These are phyloP conservation scores for Ogataea chonburiensis DNA, from an alignment of 805 yeast genomes.

Conservation along the genomic window DNA sequence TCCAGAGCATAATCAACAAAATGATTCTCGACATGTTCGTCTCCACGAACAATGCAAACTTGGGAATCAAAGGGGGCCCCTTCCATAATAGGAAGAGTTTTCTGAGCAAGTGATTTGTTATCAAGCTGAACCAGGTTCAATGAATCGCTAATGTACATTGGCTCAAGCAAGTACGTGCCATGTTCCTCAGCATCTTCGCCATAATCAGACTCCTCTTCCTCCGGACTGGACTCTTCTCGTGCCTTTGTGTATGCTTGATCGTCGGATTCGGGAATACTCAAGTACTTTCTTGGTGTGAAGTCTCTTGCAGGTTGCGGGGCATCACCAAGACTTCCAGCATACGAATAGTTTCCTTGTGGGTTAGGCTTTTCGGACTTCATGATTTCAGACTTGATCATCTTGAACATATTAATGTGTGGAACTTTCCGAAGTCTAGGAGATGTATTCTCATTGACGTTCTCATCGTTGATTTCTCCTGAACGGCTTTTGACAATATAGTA, in stretches of 20 bases:
- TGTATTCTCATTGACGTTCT: conserved; percentile 15
- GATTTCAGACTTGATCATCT: conserved; percentile 11
- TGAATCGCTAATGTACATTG: conserved; percentile 17
- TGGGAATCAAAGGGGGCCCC: conserved; percentile 23
- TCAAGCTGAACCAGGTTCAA: conserved; percentile 20
- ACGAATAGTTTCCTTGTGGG: conserved; percentile 7
- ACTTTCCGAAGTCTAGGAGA: conserved; percentile 21
- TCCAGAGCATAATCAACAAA: conserved; percentile 21
- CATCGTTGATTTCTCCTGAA: conserved; percentile 16
- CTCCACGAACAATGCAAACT: conserved; percentile 23
- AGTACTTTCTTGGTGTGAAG: conserved; percentile 2
- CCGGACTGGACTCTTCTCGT: conserved; percentile 14
- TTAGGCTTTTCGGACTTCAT: conserved; percentile 11
- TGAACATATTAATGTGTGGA: conserved; percentile 20
- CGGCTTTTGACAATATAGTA: conserved; percentile 5
- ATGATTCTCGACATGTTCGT: conserved; percentile 16
- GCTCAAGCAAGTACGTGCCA: conserved; percentile 15
- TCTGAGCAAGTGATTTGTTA: conserved; percentile 12
- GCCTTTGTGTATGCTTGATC: conserved; percentile 1
- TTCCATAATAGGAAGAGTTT: conserved; percentile 10
- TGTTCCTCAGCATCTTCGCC: conserved; percentile 21
- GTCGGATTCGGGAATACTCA: conserved; percentile 2
- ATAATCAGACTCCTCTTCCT: conserved; percentile 21
- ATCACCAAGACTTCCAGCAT: conserved; percentile 11
- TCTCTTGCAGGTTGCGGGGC: conserved; percentile 3